A percentile compares a stretch with the other conserved stretches of the same genome.
These are phyloP conservation scores for Nyssa sinensis DNA, from an alignment of 148 eudicot genomes.

Conservation along the genomic window DNA sequence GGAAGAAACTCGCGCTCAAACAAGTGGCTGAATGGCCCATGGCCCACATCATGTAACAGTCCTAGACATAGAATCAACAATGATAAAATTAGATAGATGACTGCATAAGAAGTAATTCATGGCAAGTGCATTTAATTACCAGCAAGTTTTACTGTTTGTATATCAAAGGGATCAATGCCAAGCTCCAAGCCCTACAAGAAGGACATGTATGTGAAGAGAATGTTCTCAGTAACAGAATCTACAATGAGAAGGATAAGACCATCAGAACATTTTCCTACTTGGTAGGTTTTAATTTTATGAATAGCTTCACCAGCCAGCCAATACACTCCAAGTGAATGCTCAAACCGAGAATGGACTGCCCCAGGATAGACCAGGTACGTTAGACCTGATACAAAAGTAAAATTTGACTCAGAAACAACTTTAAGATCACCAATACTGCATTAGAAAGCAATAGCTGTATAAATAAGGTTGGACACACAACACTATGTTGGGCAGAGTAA, in stretches of 20 bases:
- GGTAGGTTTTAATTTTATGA: constrained; percentile 36
- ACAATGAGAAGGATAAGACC: constrained; percentile 14
- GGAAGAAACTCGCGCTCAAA: constrained; percentile 62
- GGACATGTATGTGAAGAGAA: not conserved
- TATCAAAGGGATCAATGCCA: constrained; percentile 50
- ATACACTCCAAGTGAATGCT: constrained; percentile 71
- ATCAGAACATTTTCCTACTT: constrained; percentile 30
- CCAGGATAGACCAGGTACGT: constrained; percentile 65
- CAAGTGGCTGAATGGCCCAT: constrained; percentile 78
- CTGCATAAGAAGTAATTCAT: not conserved
- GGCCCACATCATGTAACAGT: constrained; percentile 70
- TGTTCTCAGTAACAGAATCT: constrained; percentile 16
- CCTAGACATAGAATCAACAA: constrained; percentile 24
- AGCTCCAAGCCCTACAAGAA: constrained; percentile 60
- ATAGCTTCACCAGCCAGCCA: constrained; percentile 56
- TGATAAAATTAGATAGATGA: not conserved
- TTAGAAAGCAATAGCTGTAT: not conserved
- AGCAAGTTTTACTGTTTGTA: constrained; percentile 59
- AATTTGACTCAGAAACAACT: constrained; percentile 6
- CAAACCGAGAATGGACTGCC: constrained; percentile 74
- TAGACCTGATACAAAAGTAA: constrained; percentile 33
- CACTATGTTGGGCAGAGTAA: not conserved
- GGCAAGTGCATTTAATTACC: constrained; percentile 27
- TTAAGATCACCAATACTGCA: not conserved
- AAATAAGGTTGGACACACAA: not conserved